A percentile compares a stretch with the other conserved stretches of the same genome.
phyloP scores from a whole-genome alignment of 257 asterid species.

The Nicotiana tomentosiformis region DNA sequence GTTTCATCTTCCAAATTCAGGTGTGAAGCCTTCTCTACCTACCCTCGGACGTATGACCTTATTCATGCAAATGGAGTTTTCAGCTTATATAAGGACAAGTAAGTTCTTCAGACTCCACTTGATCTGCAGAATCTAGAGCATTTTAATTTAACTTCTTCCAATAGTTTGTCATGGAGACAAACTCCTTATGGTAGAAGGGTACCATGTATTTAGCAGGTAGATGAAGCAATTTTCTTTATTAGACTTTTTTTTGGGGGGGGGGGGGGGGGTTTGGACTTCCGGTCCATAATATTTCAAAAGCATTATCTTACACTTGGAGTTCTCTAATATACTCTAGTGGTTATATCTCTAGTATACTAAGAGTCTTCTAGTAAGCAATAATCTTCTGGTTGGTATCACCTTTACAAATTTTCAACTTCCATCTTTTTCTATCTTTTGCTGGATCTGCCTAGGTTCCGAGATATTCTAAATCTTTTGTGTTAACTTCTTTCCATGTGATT shows the following conservation, averaged over 20 bases:
- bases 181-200: not conserved
- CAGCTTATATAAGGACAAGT: conserved; percentile 39
- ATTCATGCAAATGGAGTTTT: conserved; percentile 38
- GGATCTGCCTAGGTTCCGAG: too few relatives aligned
- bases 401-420: too few relatives aligned
- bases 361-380: too few relatives aligned
- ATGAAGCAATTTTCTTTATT: not conserved
- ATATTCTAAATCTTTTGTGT: too few relatives aligned
- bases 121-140: not conserved
- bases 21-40: conserved; percentile 45
- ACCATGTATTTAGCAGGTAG: not conserved
- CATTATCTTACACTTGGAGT: too few relatives aligned
- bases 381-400: too few relatives aligned
- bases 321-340: too few relatives aligned
- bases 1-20: conserved; percentile 10
- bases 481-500: too few relatives aligned
- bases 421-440: too few relatives aligned
- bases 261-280: too few relatives aligned
- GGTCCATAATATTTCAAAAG: too few relatives aligned
- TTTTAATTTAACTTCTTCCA: not conserved
- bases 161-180: not conserved
- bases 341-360: too few relatives aligned
- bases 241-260: not conserved
- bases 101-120: conserved; percentile 9
- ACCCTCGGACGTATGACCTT: conserved; percentile 41